Percentiles rank a stretch among this genome's conserved stretches.
Evolutionary conservation across 2,329 filamentous ascomycete genomes (phyloP).

Genomic region (Stachybotrys chartarum): DNA sequence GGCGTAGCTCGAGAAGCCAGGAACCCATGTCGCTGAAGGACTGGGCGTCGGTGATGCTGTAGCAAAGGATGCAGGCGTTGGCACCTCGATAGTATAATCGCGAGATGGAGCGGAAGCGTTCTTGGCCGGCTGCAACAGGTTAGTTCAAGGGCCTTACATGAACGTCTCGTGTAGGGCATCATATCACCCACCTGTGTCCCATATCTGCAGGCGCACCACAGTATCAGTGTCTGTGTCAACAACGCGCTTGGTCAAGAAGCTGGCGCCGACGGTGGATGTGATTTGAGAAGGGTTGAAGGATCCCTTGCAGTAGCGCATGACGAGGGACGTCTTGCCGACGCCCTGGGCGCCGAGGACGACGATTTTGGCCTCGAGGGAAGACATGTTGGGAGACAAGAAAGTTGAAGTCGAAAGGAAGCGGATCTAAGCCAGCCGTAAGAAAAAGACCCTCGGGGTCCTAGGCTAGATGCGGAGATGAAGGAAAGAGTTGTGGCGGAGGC

Average conservation of each 20-base stretch:
- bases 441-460: too few relatives aligned
- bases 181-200: constrained; percentile 64
- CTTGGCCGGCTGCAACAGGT: constrained; percentile 62
- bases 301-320: constrained; percentile 70
- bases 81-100: constrained; percentile 94
- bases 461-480: too few relatives aligned
- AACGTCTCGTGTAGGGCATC: background rate
- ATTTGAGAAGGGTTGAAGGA: constrained; percentile 58
- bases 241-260: constrained; percentile 72
- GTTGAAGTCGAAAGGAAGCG: too few relatives aligned
- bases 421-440: background rate
- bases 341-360: constrained; percentile 74
- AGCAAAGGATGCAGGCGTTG: constrained; percentile 89
- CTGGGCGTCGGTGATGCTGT: constrained; percentile 80
- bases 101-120: constrained; percentile 90
- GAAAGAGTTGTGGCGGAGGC: background rate
- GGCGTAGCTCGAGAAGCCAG: constrained; percentile 80
- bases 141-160: background rate
- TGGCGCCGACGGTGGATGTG: constrained; percentile 70
- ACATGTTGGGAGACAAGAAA: constrained; percentile 20
- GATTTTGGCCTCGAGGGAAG: constrained; percentile 73
- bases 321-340: constrained; percentile 72
- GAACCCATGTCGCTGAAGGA: constrained; percentile 89
- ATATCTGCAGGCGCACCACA: constrained; percentile 85
- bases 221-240: constrained; percentile 81